Percentiles rank a stretch among this genome's conserved stretches.
Conservation (phyloP, 139 green algal species). For the Chlorella ohadii region DNA sequence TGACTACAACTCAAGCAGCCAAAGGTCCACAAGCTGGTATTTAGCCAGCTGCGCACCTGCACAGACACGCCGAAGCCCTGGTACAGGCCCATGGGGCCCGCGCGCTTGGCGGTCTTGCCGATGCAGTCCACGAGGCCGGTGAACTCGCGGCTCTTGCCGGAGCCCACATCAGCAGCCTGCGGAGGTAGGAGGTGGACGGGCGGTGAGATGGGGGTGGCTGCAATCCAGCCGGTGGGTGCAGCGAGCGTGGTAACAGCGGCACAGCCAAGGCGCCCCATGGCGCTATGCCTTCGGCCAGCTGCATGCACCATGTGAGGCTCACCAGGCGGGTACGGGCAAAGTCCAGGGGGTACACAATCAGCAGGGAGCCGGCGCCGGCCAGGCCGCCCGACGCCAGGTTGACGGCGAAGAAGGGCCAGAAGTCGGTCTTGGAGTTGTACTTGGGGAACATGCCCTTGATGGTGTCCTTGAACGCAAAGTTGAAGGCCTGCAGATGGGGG, state of each 20-base stretch:
- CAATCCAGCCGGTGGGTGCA: no score
- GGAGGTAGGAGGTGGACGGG: neutral
- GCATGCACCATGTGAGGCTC: no score
- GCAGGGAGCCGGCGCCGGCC: conserved; percentile 92
- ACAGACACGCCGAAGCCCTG: conserved; percentile 95
- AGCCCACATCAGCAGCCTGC: conserved; percentile 86
- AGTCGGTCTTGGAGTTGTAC: conserved; percentile 93
- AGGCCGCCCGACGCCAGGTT: conserved; percentile 97
- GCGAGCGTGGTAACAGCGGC: no score
- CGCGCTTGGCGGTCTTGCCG: conserved; percentile 71
- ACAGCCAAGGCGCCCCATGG: no score
- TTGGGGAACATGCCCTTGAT: conserved; percentile 98
- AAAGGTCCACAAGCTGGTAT: no score
- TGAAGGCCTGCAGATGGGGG: conserved; percentile 84
- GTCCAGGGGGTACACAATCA: conserved; percentile 99
- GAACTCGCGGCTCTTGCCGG: conserved; percentile 78
- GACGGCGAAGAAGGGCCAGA: conserved; percentile 95
- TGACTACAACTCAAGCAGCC: no score
- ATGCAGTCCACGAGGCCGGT: conserved; percentile 94
- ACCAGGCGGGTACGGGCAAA: conserved; percentile 97
- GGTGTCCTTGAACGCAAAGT: conserved; percentile 99
- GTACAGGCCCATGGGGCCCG: conserved; percentile 80
- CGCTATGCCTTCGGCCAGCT: no score
- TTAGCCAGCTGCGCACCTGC: conserved; percentile 40
- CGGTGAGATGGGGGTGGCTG: neutral